phyloP scores from a whole-genome alignment of 2,329 filamentous ascomycete genomes.

The Curvularia hawaiiensis region DNA sequence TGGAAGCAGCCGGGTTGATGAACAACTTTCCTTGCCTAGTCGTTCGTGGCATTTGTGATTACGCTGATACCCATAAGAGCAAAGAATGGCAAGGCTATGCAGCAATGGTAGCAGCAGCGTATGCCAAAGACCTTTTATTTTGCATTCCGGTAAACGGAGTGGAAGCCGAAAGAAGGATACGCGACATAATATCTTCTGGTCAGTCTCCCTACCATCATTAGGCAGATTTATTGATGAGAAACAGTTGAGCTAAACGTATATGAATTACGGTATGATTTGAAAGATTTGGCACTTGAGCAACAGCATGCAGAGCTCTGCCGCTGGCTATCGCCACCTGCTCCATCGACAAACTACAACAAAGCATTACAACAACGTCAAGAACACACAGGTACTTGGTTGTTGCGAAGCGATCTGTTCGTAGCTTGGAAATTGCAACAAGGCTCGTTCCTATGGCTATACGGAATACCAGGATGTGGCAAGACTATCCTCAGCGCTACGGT shows the following conservation, averaged over 20 bases:
- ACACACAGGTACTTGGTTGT: background rate
- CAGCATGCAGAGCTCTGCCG: background rate
- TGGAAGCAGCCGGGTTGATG: conserved; percentile 1
- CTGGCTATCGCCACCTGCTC: background rate
- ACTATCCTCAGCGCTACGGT: too few species aligned
- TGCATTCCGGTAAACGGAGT: background rate
- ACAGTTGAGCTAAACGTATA: background rate
- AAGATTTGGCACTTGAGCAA: background rate
- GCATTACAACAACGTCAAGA: background rate
- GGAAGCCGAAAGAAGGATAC: background rate
- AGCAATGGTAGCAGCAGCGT: background rate
- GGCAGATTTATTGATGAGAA: background rate
- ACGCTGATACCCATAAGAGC: conserved; percentile 6
- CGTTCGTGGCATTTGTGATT: conserved; percentile 7
- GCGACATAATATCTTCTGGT: background rate
- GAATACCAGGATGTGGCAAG: too few species aligned
- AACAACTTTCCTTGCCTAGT: conserved; percentile 8
- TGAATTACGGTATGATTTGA: background rate
- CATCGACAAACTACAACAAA: background rate
- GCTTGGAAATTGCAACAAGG: too few species aligned
- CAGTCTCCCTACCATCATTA: background rate
- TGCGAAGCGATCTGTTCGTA: background rate
- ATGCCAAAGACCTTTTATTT: background rate
- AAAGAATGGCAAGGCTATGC: conserved; percentile 9
- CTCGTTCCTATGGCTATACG: too few species aligned